phyloP scores from a whole-genome alignment of 345 rosid genomes.

The Gossypioides kirkii region DNA sequence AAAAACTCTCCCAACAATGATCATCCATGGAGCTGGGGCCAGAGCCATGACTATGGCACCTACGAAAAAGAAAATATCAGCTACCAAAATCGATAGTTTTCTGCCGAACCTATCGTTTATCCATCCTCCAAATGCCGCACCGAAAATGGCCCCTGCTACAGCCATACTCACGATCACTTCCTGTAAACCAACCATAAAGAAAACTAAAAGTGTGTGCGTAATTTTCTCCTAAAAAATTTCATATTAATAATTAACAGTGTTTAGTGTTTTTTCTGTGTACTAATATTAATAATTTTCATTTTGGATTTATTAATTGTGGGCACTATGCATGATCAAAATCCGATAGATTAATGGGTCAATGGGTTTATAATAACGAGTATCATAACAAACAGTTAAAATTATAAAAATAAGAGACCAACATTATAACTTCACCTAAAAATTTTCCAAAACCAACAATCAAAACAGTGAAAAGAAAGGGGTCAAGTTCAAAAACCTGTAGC shows the following conservation, averaged over 20 bases:
- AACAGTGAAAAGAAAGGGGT: not conserved
- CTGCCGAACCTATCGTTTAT: slow-evolving; percentile 70
- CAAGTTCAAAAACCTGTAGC: slow-evolving; percentile 41
- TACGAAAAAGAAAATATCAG: slow-evolving; percentile 57
- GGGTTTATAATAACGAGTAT: too few species aligned
- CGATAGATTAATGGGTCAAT: too few species aligned
- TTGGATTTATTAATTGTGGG: too few species aligned
- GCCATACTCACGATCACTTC: slow-evolving; percentile 75
- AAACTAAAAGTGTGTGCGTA: too few species aligned
- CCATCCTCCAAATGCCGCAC: slow-evolving; percentile 84
- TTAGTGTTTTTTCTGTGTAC: too few species aligned
- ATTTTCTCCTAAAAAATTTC: not conserved
- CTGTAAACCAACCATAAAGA: not conserved
- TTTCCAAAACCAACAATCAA: not conserved
- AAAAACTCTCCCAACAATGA: slow-evolving; percentile 63
- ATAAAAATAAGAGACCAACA: not conserved
- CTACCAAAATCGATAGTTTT: slow-evolving; percentile 48
- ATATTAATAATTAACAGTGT: not conserved
- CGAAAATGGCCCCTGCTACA: slow-evolving; percentile 83
- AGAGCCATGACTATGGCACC: slow-evolving; percentile 71
- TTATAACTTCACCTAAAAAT: too few species aligned
- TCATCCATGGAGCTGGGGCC: slow-evolving; percentile 69
- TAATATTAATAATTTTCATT: too few species aligned
- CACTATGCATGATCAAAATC: too few species aligned
- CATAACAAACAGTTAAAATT: too few species aligned